Conservation (phyloP, 164 flowering plant species). For the Saururus chinensis region DNA sequence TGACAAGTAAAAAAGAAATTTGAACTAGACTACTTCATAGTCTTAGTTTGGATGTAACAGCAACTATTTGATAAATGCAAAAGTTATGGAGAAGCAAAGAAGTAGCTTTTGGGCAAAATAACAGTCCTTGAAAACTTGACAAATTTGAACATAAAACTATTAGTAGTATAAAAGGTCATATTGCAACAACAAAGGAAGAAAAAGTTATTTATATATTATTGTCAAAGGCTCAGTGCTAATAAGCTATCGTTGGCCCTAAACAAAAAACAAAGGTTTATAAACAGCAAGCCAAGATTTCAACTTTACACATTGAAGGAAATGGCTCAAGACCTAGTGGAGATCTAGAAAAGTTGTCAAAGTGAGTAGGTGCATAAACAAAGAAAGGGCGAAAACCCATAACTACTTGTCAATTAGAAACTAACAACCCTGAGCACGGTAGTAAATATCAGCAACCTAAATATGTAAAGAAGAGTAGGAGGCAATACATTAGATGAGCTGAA, state of each 20-base stretch:
- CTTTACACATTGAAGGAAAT: no score
- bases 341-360: conserved; percentile 31
- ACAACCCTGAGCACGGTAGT: conserved; percentile 88
- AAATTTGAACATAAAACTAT: conserved; percentile 39
- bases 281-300: no score
- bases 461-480: background rate
- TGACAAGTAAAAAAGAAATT: no score
- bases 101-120: conserved; percentile 79
- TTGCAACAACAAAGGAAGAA: no score
- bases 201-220: no score
- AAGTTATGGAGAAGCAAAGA: conserved; percentile 77
- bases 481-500: background rate
- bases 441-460: conserved; percentile 85
- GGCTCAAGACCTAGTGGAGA: no score
- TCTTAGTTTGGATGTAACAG: no score
- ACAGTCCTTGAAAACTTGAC: conserved; percentile 84
- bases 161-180: no score
- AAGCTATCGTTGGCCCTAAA: no score
- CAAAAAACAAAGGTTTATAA: no score
- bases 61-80: conserved; percentile 83
- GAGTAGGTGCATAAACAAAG: conserved; percentile 6
- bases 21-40: no score
- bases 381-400: background rate
- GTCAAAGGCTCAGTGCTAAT: no score
- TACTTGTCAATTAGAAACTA: conserved; percentile 17